Base-by-base conservation (phyloP, 306 rosid genomes). In the Ammopiptanthus mongolicus region DNA sequence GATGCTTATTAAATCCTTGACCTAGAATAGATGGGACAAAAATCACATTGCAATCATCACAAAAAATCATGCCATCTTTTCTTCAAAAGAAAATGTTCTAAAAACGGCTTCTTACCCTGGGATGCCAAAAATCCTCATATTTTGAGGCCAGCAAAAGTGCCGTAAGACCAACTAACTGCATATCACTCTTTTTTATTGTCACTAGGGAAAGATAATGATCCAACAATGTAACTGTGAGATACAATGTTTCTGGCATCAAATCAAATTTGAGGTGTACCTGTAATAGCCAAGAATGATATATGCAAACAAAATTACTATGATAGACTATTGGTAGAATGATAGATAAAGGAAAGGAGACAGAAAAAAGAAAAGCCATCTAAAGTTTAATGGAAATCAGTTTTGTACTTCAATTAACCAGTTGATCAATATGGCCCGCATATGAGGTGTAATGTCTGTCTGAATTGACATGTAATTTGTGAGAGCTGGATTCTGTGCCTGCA, bases 61-160 rank as follows among this genome's bases (percentile, higher is more conserved):
- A 41, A 73, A 50, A 18, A 65, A 71, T 33, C 78, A 44, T 42
- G 36, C 44, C 42, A 42, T 22, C 42, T 31, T 58, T 75, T 47
- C 63, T 65, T 65, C 44, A 36, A 51, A 17, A 53, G 19, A 39
- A 34, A 25, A 36, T 46, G 46, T 75, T 78, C 67, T 21, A 70
- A 18, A 22, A 65, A 67, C 17, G 63, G 34, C 50, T 75, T 44
- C 69, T 50, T 81, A 90, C 98, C 85, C 91, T 86, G 33, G 97
- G 97, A 88, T 91, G 97, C 97, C 97, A 95, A 74, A 90, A 91
- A 52, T 91, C 97, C 80, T 95, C 98, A 11, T 91, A 91, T 68
- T 95, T 95, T 5, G 98, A 91, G 65, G 98, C 97, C 81, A 95
- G 77, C 73, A 95, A 63, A 75, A 95, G 88, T 23, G 97, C 87